Evolutionary conservation across 2,329 filamentous ascomycete genomes (phyloP).

Genomic region (Alternaria sp.): DNA sequence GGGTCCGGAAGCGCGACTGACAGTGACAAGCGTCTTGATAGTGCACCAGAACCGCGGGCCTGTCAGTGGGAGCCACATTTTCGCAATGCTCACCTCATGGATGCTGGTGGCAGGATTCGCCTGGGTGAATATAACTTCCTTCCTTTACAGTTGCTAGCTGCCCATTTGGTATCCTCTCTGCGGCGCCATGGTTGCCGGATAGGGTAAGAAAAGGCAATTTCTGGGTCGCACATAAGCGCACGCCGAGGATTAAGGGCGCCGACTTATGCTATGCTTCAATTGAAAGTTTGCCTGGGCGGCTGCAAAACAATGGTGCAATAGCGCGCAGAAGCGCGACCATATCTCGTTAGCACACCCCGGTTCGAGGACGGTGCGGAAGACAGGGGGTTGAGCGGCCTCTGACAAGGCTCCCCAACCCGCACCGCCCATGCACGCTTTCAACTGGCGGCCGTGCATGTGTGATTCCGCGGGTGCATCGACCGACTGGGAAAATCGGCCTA

Average conservation of each 20-base stretch:
- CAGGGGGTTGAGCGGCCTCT: conserved; percentile 35
- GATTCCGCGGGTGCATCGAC: conserved; percentile 47
- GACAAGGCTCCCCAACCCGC: conserved; percentile 40
- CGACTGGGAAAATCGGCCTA: conserved; percentile 40
- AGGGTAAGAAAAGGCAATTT: conserved; percentile 16
- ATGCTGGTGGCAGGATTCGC: conserved; percentile 21
- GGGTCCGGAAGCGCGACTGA: conserved; percentile 43
- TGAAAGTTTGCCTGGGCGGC: conserved; percentile 35
- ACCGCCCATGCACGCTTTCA: conserved; percentile 38
- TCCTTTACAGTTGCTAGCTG: background rate
- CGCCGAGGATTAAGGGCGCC: conserved; percentile 28
- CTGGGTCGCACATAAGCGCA: conserved; percentile 25
- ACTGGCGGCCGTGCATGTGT: conserved; percentile 41
- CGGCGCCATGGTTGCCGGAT: conserved; percentile 16
- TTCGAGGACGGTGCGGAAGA: conserved; percentile 40
- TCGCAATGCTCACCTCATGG: conserved; percentile 32
- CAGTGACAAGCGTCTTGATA: conserved; percentile 40
- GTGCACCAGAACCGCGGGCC: conserved; percentile 41
- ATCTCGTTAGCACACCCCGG: conserved; percentile 32
- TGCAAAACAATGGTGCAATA: conserved; percentile 40
- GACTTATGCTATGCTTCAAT: conserved; percentile 31
- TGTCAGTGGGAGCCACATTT: conserved; percentile 45
- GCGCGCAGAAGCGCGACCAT: conserved; percentile 30
- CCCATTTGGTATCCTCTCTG: conserved; percentile 1
- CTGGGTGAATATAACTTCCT: conserved; percentile 8